phyloP scores from a whole-genome alignment of 2,329 filamentous ascomycete species.

The Cucurbitaria berberidis region DNA sequence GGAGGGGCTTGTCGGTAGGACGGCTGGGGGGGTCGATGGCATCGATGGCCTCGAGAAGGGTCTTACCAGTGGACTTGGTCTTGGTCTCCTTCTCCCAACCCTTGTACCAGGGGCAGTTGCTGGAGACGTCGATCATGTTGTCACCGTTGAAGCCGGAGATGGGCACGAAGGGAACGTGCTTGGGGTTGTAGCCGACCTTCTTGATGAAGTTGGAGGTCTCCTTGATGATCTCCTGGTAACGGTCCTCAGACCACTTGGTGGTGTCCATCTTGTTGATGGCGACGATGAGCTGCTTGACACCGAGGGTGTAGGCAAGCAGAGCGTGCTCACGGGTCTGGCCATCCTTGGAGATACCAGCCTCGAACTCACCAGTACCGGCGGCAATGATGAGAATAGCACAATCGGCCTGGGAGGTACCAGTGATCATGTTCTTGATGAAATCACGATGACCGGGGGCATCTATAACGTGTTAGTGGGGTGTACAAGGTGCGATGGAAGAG shows the following conservation, averaged over 20 bases:
- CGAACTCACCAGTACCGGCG: constrained; percentile 99
- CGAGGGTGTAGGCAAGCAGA: constrained; percentile 98
- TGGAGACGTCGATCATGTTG: constrained; percentile 93
- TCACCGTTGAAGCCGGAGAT: constrained; percentile 99
- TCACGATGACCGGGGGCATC: constrained; percentile 99
- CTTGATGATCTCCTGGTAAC: constrained; percentile 99
- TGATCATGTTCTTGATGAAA: constrained; percentile 99
- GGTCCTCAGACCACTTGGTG: constrained; percentile 94
- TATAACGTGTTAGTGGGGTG: constrained; percentile 12
- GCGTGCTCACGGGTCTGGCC: constrained; percentile 99
- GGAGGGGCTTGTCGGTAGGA: constrained; percentile 98
- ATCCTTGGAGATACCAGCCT: constrained; percentile 99
- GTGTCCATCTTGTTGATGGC: constrained; percentile 99
- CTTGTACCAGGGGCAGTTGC: constrained; percentile 99
- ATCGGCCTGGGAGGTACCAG: constrained; percentile 99
- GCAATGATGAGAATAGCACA: constrained; percentile 99
- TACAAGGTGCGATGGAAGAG: neutral
- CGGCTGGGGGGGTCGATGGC: constrained; percentile 90
- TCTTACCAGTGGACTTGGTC: constrained; percentile 89
- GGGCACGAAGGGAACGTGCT: constrained; percentile 96
- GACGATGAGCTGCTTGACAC: constrained; percentile 99
- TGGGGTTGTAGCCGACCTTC: constrained; percentile 99
- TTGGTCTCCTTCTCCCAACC: constrained; percentile 99
- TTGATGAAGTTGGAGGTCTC: constrained; percentile 99
- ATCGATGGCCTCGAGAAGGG: constrained; percentile 98